Base-by-base conservation (phyloP, 208 protist genomes). In the Acanthamoeba lenticulata region DNA sequence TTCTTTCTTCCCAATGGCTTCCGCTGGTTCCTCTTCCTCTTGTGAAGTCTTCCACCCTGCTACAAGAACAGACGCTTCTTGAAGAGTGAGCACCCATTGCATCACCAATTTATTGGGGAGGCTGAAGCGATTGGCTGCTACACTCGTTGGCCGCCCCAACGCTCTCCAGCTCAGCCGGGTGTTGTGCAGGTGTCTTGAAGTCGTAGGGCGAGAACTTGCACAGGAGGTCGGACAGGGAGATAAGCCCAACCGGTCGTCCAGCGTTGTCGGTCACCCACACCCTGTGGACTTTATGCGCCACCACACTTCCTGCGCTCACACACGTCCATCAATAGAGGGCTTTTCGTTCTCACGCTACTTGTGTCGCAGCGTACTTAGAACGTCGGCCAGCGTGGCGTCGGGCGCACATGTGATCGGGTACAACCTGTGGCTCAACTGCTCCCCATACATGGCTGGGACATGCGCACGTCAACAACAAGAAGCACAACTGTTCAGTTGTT, bases 141-240 rank as follows among this genome's bases (percentile, higher is more conserved):
- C n/a, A n/a, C n/a, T n/a, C n/a, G n/a, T n/a, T n/a, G n/a, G n/a
- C n/a, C n/a, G n/a, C n/a, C n/a, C n/a, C n/a, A n/a, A n/a, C n/a
- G n/a, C n/a, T n/a, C n/a, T n/a, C n/a, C n/a, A n/a, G n/a, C n/a
- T n/a, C n/a, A n/a, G n/a, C n/a, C n/a, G n/a, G n/a, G n/a, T n/a
- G n/a, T n/a, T n/a, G n/a, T n/a, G n/a, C n/a, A n/a, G n/a, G n/a
- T n/a, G 38, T 24, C 74, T 85, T 85, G 74, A 57, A 85, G 45
- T 85, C 74, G 44, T 85, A 85, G 11, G 74, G 74, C 5, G 74
- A 85, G 74, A 85, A 85, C 45, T 85, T 85, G 74, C 74, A 85
- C 42, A 85, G 49, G 38, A 85, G 49, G 11, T 85, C 74, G 1
- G 74, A 85, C 38, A 85, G 74, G 6, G 74, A 85, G 32, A 85